Conservation (phyloP, 169 alveolate genomes). For the Babesia caballi region DNA sequence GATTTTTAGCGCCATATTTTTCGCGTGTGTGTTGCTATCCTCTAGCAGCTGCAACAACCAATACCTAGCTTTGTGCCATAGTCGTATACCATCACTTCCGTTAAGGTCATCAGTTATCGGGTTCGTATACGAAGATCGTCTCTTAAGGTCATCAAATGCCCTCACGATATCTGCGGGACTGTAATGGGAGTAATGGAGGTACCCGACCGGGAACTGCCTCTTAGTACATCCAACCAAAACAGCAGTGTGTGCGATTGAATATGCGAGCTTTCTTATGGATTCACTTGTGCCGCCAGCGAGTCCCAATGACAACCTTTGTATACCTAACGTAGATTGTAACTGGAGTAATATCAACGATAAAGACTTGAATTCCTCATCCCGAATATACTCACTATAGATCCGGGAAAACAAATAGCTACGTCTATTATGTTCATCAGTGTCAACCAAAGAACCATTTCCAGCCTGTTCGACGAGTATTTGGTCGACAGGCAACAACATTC, state of each 20-base stretch:
- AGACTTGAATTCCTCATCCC: slow-evolving; percentile 21
- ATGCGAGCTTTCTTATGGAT: neutral
- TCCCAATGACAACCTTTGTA: neutral
- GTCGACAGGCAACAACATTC: slow-evolving; percentile 15
- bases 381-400: slow-evolving; percentile 1
- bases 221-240: slow-evolving; percentile 3
- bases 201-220: slow-evolving; percentile 12
- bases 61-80: slow-evolving; percentile 22
- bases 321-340: neutral
- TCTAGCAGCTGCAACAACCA: slow-evolving; percentile 47
- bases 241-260: neutral
- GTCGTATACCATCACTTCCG: no score
- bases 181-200: neutral
- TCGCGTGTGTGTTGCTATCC: slow-evolving; percentile 2
- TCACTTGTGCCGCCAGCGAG: neutral
- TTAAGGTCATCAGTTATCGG: neutral
- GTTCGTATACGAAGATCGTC: neutral
- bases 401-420: neutral
- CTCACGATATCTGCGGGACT: neutral
- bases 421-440: neutral
- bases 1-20: slow-evolving; percentile 31
- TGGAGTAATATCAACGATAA: slow-evolving; percentile 7
- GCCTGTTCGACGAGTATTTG: neutral
- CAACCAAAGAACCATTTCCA: neutral
- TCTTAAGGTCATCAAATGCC: neutral